Base-by-base conservation (phyloP, 2,329 filamentous ascomycete species). In the Cordyceps tenuipes region DNA sequence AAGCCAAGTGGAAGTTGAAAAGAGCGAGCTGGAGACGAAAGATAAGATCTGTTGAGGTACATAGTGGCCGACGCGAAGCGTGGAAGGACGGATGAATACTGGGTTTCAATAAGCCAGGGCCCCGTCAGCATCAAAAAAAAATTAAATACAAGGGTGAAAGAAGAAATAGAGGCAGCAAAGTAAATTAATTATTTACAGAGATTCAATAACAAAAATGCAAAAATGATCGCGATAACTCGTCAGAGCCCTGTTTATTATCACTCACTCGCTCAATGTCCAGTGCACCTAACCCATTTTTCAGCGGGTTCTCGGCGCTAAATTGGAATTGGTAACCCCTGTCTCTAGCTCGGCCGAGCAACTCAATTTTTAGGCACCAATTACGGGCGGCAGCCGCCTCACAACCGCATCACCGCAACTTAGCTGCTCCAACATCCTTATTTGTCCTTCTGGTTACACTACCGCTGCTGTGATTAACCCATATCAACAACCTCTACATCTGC, bases 41-140 rank as follows among this genome's bases (percentile, higher is more conserved):
- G 57, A 59, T 59, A 52, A 59, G 48, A 59, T 59, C 57, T 59
- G 57, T 59, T 59, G 57, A 59, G 57, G 39, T 58, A n/a, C n/a
- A n/a, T n/a, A 39, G 43, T 21, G 39, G 48, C 57, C 57, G 39
- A n/a, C 57, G 44, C 54, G 29, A 58, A 51, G 36, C 56, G 36
- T 50, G 41, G 43, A 19, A 26, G 19, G 5, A 36, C 34, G 34
- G 34, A 36, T 36, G 23, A 13, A 36, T 36, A 29, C 29, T 29
- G 29, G 34, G 34, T 3, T 36, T 3, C 12, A 9, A 10, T 13
- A 36, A 10, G 12, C 34, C 34, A 12, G 12, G 34, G 34, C 12
- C 3, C 34, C 12, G 34, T 13, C 12, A 36, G 34, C 34, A 36
- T 29, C 34, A 36, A 36, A 36, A 13, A 10, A 4, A 34, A 36